These are phyloP conservation scores for Salisapilia sapeloensis DNA, from an alignment of 352 stramenopile species.

Conservation along the genomic window DNA sequence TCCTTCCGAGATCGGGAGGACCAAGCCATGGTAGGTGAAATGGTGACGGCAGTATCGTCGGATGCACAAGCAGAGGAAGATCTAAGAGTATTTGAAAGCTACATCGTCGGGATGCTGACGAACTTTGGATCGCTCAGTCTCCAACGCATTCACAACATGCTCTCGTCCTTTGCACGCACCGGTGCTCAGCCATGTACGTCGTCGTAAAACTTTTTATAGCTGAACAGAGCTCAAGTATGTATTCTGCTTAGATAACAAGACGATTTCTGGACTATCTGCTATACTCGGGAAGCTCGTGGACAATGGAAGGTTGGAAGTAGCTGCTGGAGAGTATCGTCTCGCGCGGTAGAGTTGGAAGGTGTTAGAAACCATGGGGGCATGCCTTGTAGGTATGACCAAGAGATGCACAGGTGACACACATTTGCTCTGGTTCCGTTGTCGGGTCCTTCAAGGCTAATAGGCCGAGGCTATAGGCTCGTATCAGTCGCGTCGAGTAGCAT, in stretches of 20 bases:
- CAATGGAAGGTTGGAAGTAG: slow-evolving; percentile 44
- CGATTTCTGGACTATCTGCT: slow-evolving; percentile 54
- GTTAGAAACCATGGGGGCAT: slow-evolving; percentile 42
- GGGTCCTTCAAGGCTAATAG: slow-evolving; percentile 13
- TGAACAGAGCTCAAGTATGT: slow-evolving; percentile 3
- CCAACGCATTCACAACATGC: slow-evolving; percentile 89
- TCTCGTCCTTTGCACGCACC: slow-evolving; percentile 74
- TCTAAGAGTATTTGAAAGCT: slow-evolving; percentile 85
- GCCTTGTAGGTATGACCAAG: slow-evolving; percentile 25
- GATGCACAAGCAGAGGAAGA: slow-evolving; percentile 86
- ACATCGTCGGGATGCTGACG: slow-evolving; percentile 91
- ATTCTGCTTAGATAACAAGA: slow-evolving; percentile 50
- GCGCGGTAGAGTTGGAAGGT: slow-evolving; percentile 5
- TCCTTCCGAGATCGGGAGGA: slow-evolving; percentile 29
- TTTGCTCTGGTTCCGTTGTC: slow-evolving; percentile 9
- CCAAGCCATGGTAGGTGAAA: slow-evolving; percentile 18
- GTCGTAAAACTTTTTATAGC: neutral
- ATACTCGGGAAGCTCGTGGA: slow-evolving; percentile 54
- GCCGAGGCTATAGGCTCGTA: slow-evolving; percentile 35
- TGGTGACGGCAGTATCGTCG: slow-evolving; percentile 77
- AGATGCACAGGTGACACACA: slow-evolving; percentile 33
- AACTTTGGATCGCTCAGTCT: slow-evolving; percentile 87
- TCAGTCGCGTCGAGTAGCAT: slow-evolving; percentile 31
- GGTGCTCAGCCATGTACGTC: slow-evolving; percentile 56
- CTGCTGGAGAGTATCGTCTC: slow-evolving; percentile 53